A percentile compares a stretch with the other conserved stretches of the same genome.
phyloP scores from a whole-genome alignment of 805 yeast species.

The Kurtzmaniella cleridarum region DNA sequence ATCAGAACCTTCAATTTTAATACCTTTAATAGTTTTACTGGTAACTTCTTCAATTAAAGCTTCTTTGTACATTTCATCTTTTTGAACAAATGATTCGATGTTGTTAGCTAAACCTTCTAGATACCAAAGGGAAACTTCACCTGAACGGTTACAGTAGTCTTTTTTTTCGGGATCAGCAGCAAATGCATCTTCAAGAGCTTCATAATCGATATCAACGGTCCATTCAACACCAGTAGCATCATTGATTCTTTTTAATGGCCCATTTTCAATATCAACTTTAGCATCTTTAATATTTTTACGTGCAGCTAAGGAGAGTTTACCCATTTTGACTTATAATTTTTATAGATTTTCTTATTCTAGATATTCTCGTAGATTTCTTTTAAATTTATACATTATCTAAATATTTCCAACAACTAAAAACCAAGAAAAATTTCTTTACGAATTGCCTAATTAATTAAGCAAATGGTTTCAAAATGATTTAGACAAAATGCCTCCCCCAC shows the following conservation, averaged over 20 bases:
- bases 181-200: slow-evolving; percentile 1
- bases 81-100: slow-evolving; percentile 5
- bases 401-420: too few species aligned
- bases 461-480: too few species aligned
- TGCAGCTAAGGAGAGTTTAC: slow-evolving; percentile 8
- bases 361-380: too few species aligned
- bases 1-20: slow-evolving; percentile 4
- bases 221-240: background rate
- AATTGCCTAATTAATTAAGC: too few species aligned
- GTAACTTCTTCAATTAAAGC: slow-evolving; percentile 8
- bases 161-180: background rate
- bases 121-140: slow-evolving; percentile 9
- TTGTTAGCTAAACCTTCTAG: slow-evolving; percentile 4
- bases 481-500: too few species aligned
- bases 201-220: slow-evolving; percentile 6
- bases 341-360: too few species aligned
- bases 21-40: slow-evolving; percentile 5
- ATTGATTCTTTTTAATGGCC: slow-evolving; percentile 6
- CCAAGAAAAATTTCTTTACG: too few species aligned
- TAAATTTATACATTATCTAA: too few species aligned
- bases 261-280: slow-evolving; percentile 5
- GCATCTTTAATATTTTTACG: slow-evolving; percentile 10
- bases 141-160: slow-evolving; percentile 5
- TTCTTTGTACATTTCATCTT: slow-evolving; percentile 9
- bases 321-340: too few species aligned